Conservation (phyloP, 768 basidiomycete genomes). For the Gloeopeniophorella convolvens region DNA sequence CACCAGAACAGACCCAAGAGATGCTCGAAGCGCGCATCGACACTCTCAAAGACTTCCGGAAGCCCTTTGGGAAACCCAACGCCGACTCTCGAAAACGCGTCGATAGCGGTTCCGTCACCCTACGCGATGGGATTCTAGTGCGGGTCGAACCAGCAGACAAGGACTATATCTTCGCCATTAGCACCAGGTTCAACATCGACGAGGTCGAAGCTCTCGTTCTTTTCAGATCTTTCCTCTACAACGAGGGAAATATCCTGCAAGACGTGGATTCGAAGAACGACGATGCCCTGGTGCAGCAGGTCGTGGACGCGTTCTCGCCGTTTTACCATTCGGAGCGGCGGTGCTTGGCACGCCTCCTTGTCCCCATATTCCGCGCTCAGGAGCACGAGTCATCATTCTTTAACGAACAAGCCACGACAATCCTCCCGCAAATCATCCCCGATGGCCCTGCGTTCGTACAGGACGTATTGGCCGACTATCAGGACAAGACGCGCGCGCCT, state of each 20-base stretch:
- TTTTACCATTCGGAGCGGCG: slow-evolving; percentile 83
- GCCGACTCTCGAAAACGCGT: slow-evolving; percentile 59
- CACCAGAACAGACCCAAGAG: slow-evolving; percentile 50
- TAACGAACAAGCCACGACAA: slow-evolving; percentile 45
- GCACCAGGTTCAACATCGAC: slow-evolving; percentile 68
- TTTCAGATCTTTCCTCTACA: slow-evolving; percentile 71
- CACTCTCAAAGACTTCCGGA: slow-evolving; percentile 49
- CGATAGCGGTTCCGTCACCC: slow-evolving; percentile 57
- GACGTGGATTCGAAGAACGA: slow-evolving; percentile 34
- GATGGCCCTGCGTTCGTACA: slow-evolving; percentile 60
- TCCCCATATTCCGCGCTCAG: slow-evolving; percentile 69
- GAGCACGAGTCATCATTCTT: slow-evolving; percentile 50
- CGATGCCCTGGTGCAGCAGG: slow-evolving; percentile 44
- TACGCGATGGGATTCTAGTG: slow-evolving; percentile 59
- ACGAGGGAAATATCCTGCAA: slow-evolving; percentile 42
- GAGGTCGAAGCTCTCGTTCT: slow-evolving; percentile 73
- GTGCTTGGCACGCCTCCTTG: slow-evolving; percentile 57
- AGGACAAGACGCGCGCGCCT: slow-evolving; percentile 42
- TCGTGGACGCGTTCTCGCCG: slow-evolving; percentile 65
- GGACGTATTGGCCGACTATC: slow-evolving; percentile 55
- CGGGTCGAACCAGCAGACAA: slow-evolving; percentile 65
- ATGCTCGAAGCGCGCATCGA: slow-evolving; percentile 51
- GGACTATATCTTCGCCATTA: slow-evolving; percentile 64
- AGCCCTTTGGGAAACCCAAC: slow-evolving; percentile 66
- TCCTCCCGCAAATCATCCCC: slow-evolving; percentile 54